Evolutionary conservation across 192 early-diverging fungal species (phyloP), one percentile per base, ranked within the genome.

Genomic region (Entomortierella lignicola): DNA sequence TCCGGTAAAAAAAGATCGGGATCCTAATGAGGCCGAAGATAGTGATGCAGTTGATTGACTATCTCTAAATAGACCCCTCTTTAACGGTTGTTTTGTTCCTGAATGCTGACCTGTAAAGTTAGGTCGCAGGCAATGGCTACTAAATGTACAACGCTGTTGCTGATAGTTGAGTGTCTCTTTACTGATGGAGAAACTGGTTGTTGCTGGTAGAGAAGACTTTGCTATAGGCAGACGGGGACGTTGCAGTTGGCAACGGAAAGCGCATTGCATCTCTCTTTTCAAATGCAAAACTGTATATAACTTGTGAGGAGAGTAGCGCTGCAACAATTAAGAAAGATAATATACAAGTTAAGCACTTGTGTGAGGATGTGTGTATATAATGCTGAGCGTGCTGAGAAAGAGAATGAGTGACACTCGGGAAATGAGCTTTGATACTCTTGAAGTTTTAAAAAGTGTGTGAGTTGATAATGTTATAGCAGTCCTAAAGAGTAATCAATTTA

Each of bases 241-340:
- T 32, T 71, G 69, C 69, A 55, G 60, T n/a, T 55, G 69, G 69
- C 69, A 71, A 71, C 69, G 69, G 47, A 71, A 44, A 26, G 47
- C 42, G 52, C 69, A 55, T 71, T 62, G 69, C 69, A 71, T 71
- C 51, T 60, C 58, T 69, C 62, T 21, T 54, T 17, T 18, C 29
- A 32, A 20, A 12, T 47, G 20, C 15, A 47, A 47, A 47, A 47
- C 12, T 12, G 17, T 37, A 10, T 7, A 10, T 37, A 37, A 7
- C 10, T 37, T 37, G 10, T 12, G 17, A 11, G 20, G 2, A 47
- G 2, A 15, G 17, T 12, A 47, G 20, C 5, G 17, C 4, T 12
- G 44, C 15, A 47, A 47, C 8, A 15, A 47, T 12, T 47, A 47
- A 15, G 44, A 20, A 47, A 47, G 34, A 37, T 4, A 37, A 37